These are phyloP conservation scores for Astraeus odoratus DNA, from an alignment of 768 basidiomycete genomes.

Conservation along the genomic window DNA sequence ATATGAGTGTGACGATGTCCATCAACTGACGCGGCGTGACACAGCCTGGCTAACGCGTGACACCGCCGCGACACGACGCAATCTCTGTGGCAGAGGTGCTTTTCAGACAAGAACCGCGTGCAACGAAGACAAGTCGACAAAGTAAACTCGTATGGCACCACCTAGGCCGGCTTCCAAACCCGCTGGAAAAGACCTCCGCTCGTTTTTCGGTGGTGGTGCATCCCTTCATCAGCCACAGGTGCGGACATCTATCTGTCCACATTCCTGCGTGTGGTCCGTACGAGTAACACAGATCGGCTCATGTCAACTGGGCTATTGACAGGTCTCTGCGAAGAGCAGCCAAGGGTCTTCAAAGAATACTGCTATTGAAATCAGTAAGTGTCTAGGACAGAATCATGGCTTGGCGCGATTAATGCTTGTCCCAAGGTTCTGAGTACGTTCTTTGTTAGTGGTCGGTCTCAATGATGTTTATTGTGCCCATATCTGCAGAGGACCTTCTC, in stretches of 20 bases:
- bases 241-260: too few relatives aligned
- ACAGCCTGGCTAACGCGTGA: too few relatives aligned
- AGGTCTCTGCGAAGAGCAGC: slow-evolving; percentile 4
- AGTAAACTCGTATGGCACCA: slow-evolving; percentile 1
- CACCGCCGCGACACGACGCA: too few relatives aligned
- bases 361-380: slow-evolving; percentile 24
- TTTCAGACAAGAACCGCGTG: too few relatives aligned
- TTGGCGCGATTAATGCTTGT: neutral
- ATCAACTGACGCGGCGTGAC: too few relatives aligned
- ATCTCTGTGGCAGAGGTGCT: too few relatives aligned
- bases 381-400: slow-evolving; percentile 10
- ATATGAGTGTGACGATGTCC: too few relatives aligned
- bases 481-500: too few relatives aligned
- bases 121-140: neutral
- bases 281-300: too few relatives aligned
- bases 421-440: slow-evolving; percentile 10
- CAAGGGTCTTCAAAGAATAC: slow-evolving; percentile 7
- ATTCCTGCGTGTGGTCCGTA: too few relatives aligned
- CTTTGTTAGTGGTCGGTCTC: neutral
- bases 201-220: slow-evolving; percentile 31
- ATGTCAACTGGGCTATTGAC: too few relatives aligned
- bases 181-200: slow-evolving; percentile 31
- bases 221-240: neutral
- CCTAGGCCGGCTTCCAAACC: neutral
- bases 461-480: too few relatives aligned